Conservation (phyloP, 306 rosid genomes). For the Oxytropis ochrocephala region DNA sequence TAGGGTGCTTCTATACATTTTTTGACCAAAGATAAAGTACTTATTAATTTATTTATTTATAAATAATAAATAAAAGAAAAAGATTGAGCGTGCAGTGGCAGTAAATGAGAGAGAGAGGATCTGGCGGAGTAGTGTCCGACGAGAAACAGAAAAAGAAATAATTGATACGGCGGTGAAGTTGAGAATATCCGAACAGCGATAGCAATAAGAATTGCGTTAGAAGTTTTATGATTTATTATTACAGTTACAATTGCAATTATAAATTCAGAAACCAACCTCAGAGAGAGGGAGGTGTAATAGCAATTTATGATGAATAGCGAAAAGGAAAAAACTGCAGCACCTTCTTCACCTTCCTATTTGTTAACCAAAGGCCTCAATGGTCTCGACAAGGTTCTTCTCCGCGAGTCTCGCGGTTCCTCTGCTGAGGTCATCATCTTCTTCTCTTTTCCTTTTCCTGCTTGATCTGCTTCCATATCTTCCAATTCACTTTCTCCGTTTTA, state of each 20-base stretch:
- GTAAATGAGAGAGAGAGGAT: background rate
- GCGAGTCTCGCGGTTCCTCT: slow-evolving; percentile 57
- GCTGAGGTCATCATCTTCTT: slow-evolving; percentile 39
- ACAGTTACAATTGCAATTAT: no score
- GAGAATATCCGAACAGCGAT: background rate
- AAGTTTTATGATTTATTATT: background rate
- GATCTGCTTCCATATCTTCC: slow-evolving; percentile 16
- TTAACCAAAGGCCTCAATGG: slow-evolving; percentile 66
- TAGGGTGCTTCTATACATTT: no score
- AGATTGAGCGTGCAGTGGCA: background rate
- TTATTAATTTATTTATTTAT: no score
- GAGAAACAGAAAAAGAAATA: background rate
- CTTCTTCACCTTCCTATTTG: slow-evolving; percentile 21
- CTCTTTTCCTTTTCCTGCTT: background rate
- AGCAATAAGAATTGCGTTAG: background rate
- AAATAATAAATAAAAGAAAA: background rate
- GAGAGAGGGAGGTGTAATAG: background rate
- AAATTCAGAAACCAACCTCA: background rate
- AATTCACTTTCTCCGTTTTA: background rate
- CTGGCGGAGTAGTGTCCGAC: background rate
- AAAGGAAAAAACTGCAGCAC: slow-evolving; percentile 7
- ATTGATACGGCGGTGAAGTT: slow-evolving; percentile 15
- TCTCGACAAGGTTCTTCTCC: slow-evolving; percentile 54
- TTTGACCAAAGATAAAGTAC: no score
- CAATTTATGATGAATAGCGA: slow-evolving; percentile 19